Conservation (phyloP, 805 yeast species). For the Lachancea mirantina region DNA sequence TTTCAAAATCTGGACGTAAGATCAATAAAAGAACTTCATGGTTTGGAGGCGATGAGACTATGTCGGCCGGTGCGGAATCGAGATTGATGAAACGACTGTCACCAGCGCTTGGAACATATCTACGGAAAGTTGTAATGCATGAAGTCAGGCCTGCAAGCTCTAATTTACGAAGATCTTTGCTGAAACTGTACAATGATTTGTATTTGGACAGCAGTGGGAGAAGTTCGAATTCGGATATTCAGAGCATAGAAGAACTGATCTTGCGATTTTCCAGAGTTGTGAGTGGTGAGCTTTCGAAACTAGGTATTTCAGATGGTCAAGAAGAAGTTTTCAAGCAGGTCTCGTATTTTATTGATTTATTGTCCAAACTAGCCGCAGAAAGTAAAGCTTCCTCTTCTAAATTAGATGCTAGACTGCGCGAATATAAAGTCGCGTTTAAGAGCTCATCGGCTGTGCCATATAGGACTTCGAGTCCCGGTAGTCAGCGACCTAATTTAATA, state of each 20-base stretch:
- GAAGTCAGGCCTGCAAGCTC: slow-evolving; percentile 32
- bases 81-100: slow-evolving; percentile 28
- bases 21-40: slow-evolving; percentile 5
- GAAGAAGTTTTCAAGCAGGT: slow-evolving; percentile 21
- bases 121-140: slow-evolving; percentile 43
- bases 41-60: slow-evolving; percentile 1
- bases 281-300: slow-evolving; percentile 43
- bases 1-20: background rate
- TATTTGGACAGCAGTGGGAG: slow-evolving; percentile 36
- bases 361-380: slow-evolving; percentile 15
- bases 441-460: slow-evolving; percentile 16
- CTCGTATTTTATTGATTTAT: slow-evolving; percentile 18
- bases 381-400: slow-evolving; percentile 8
- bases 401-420: slow-evolving; percentile 36
- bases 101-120: slow-evolving; percentile 33
- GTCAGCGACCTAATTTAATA: slow-evolving; percentile 8
- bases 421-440: slow-evolving; percentile 29
- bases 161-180: slow-evolving; percentile 47
- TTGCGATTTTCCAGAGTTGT: slow-evolving; percentile 48
- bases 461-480: background rate
- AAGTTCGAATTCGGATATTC: slow-evolving; percentile 27
- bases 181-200: slow-evolving; percentile 57
- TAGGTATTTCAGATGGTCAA: slow-evolving; percentile 24
- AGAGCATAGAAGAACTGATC: slow-evolving; percentile 39
- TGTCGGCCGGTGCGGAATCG: slow-evolving; percentile 1